Evolutionary conservation across 2,329 filamentous ascomycete genomes (phyloP), one percentile per base, ranked within the genome.

Genomic region (Fusarium sp.): DNA sequence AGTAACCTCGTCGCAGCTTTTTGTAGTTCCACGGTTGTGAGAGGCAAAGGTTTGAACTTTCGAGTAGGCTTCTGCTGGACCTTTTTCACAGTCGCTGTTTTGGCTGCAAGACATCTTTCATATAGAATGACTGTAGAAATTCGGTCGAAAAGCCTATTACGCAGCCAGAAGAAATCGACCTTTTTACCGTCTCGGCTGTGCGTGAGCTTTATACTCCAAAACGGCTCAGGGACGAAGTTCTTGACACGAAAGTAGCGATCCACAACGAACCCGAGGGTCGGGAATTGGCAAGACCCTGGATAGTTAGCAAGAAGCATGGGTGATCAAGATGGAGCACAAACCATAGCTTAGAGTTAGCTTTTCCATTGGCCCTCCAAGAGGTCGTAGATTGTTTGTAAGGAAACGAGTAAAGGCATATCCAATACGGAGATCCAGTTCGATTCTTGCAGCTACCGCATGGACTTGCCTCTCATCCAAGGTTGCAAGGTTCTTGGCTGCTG

Each of bases 11-110:
- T 97, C 14, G 96, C 95, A 80, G 94, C 95, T 80, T 98, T 99
- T 76, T 99, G 96, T 20, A 99, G 83, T 77, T 98, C 96, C 20
- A 99, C 94, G 0, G 96, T 99, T 0, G 96, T 99, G 68, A 99
- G 82, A 6, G 96, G 96, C 14, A 99, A 80, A 0, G 96, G 96
- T 73, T 95, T 95, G 90, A 91, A 97, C 79, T 97, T 97, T 74
- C 90, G 94, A 1, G 94, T 97, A 2, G 94, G 93, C 76, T 96
- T 97, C 75, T 94, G 93, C 69, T 93, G 89, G 54, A 97, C 92
- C 72, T 93, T 96, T 33, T 84, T 91, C 18, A 99, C 92, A 70
- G 88, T 91, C 20, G 94, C 95, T 15, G 81, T 87, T 72, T 91
- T 93, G 14, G 93, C 91, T 10, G 83, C 77, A 13, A 99, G 83